phyloP scores from a whole-genome alignment of 1,284 basidiomycete species.

The Pseudozyma sp. region DNA sequence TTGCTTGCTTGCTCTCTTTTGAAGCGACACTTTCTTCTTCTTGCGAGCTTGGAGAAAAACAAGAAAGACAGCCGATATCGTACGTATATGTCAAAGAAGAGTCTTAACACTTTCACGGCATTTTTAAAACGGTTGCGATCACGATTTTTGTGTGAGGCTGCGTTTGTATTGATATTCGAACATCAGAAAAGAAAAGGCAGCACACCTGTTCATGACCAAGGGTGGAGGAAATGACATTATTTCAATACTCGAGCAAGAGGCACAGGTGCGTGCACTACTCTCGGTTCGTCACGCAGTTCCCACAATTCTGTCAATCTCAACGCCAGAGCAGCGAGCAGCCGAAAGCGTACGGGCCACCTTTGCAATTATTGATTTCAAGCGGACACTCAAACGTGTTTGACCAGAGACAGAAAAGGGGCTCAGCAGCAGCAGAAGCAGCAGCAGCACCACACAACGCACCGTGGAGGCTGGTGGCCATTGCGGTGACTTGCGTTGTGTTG shows the following conservation, averaged over 20 bases:
- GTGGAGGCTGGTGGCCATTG: too few relatives aligned
- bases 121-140: constrained; percentile 1
- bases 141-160: not conserved
- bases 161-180: not conserved
- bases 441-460: too few relatives aligned
- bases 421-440: not conserved
- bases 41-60: not conserved
- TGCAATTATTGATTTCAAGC: not conserved
- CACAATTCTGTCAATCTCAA: not conserved
- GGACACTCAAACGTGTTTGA: not conserved
- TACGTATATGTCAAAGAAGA: not conserved
- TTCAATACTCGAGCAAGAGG: too few relatives aligned
- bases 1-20: too few relatives aligned
- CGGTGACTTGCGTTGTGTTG: too few relatives aligned
- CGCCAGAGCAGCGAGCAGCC: too few relatives aligned
- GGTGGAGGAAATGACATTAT: constrained; percentile 18
- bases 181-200: constrained; percentile 4
- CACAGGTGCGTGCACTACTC: constrained; percentile 5
- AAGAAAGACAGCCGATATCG: not conserved
- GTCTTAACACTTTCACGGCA: constrained; percentile 8
- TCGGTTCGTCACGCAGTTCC: constrained; percentile 3
- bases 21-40: constrained; percentile 3
- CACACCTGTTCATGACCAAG: constrained; percentile 1
- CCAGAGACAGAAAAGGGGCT: not conserved
- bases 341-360: constrained; percentile 38